Conservation (phyloP, 1,284 basidiomycete genomes). For the Phlebopus sp. region DNA sequence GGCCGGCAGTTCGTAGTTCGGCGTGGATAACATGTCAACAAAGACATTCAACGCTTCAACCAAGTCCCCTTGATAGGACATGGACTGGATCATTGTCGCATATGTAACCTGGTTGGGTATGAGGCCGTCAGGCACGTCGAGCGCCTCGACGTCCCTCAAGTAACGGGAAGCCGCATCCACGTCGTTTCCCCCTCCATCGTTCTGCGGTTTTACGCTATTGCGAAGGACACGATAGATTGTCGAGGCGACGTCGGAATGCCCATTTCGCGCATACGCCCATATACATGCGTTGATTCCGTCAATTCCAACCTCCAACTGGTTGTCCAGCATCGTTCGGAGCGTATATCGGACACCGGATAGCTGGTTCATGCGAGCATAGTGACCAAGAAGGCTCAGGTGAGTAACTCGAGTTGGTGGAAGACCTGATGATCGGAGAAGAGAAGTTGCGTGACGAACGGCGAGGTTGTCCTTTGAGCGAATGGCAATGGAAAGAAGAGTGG, state of each 20-base stretch:
- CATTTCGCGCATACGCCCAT: slow-evolving; percentile 58
- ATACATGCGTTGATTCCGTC: slow-evolving; percentile 67
- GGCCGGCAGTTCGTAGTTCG: slow-evolving; percentile 37
- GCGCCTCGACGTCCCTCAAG: slow-evolving; percentile 39
- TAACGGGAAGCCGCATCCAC: slow-evolving; percentile 35
- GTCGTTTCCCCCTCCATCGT: slow-evolving; percentile 31
- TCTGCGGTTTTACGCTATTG: slow-evolving; percentile 42
- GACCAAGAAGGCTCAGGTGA: slow-evolving; percentile 56
- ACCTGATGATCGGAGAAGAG: slow-evolving; percentile 50
- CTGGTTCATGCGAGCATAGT: slow-evolving; percentile 46
- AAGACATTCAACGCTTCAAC: slow-evolving; percentile 56
- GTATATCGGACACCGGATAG: slow-evolving; percentile 54
- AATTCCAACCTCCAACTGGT: slow-evolving; percentile 51
- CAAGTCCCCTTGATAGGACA: slow-evolving; percentile 71
- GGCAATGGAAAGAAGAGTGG: slow-evolving; percentile 63
- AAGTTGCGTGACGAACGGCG: slow-evolving; percentile 50
- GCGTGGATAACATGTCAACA: slow-evolving; percentile 64
- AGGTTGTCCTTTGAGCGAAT: slow-evolving; percentile 44
- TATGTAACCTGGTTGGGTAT: slow-evolving; percentile 67
- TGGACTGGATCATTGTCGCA: slow-evolving; percentile 62
- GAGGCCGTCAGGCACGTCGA: slow-evolving; percentile 44
- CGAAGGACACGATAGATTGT: slow-evolving; percentile 64
- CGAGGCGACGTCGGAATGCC: slow-evolving; percentile 52
- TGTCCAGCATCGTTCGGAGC: slow-evolving; percentile 48
- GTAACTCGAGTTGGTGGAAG: slow-evolving; percentile 58